Percentiles rank a stretch among this genome's conserved stretches.
These are phyloP conservation scores for Linum trigynum DNA, from an alignment of 345 rosid genomes.

Conservation along the genomic window DNA sequence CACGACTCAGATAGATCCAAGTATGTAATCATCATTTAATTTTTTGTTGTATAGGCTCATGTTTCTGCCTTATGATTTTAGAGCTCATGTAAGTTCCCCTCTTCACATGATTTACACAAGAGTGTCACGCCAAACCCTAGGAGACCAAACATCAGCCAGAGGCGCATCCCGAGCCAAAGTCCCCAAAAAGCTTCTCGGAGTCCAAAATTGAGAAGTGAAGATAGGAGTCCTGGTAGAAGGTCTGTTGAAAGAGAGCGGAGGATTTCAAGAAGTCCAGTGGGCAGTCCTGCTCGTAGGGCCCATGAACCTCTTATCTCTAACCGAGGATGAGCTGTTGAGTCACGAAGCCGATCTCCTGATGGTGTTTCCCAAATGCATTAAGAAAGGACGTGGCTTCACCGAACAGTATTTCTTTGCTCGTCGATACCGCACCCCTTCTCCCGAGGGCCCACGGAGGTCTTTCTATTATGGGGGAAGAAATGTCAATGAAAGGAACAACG, in stretches of 20 bases:
- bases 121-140: slow-evolving; percentile 38
- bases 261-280: slow-evolving; percentile 27
- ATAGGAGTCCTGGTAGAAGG: slow-evolving; percentile 37
- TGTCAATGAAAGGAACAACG: slow-evolving; percentile 49
- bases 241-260: slow-evolving; percentile 22
- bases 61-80: neutral
- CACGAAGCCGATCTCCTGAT: slow-evolving; percentile 30
- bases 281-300: slow-evolving; percentile 30
- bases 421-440: slow-evolving; percentile 90
- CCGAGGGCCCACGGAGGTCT: slow-evolving; percentile 40
- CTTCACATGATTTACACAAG: slow-evolving; percentile 25
- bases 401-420: slow-evolving; percentile 85
- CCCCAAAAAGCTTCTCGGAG: slow-evolving; percentile 19
- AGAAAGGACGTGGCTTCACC: slow-evolving; percentile 97
- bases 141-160: slow-evolving; percentile 28
- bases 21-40: slow-evolving; percentile 31
- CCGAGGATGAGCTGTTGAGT: slow-evolving; percentile 16
- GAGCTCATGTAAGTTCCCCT: neutral
- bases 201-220: neutral
- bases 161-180: slow-evolving; percentile 27
- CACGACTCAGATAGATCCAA: slow-evolving; percentile 46
- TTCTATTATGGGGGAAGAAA: slow-evolving; percentile 53
- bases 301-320: slow-evolving; percentile 31
- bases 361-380: slow-evolving; percentile 54
- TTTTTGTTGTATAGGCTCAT: slow-evolving; percentile 2